Percentiles rank a stretch among this genome's conserved stretches.
Conservation (phyloP, 2,329 filamentous ascomycete species). For the Botrytis deweyae region DNA sequence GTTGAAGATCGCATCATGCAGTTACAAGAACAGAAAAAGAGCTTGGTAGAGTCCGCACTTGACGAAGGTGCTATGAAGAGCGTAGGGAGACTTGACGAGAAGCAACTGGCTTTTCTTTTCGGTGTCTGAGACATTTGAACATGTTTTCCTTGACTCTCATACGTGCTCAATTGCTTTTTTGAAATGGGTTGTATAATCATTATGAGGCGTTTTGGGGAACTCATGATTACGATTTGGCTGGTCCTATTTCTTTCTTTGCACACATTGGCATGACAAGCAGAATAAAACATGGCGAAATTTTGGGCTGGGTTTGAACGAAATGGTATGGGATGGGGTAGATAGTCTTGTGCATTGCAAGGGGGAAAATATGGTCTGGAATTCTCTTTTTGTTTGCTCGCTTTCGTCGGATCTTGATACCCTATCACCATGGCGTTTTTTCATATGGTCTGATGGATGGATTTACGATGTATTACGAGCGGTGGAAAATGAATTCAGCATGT, state of each 20-base stretch:
- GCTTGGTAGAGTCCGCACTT: conserved; percentile 74
- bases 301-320: background rate
- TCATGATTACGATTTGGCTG: conserved; percentile 2
- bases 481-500: background rate
- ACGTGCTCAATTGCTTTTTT: background rate
- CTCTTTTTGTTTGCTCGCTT: background rate
- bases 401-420: background rate
- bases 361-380: background rate
- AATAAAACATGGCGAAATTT: background rate
- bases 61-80: conserved; percentile 70
- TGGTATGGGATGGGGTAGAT: background rate
- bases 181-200: background rate
- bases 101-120: conserved; percentile 36
- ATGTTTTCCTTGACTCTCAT: background rate
- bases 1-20: conserved; percentile 84
- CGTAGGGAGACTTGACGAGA: conserved; percentile 59
- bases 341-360: background rate
- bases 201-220: conserved; percentile 6
- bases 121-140: conserved; percentile 23
- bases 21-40: conserved; percentile 75
- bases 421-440: conserved; percentile 3
- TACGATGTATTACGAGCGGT: background rate
- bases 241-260: background rate
- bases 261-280: background rate
- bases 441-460: background rate